Base-by-base conservation (phyloP, 1,284 basidiomycete species). In the Apiotrichum siamense region DNA sequence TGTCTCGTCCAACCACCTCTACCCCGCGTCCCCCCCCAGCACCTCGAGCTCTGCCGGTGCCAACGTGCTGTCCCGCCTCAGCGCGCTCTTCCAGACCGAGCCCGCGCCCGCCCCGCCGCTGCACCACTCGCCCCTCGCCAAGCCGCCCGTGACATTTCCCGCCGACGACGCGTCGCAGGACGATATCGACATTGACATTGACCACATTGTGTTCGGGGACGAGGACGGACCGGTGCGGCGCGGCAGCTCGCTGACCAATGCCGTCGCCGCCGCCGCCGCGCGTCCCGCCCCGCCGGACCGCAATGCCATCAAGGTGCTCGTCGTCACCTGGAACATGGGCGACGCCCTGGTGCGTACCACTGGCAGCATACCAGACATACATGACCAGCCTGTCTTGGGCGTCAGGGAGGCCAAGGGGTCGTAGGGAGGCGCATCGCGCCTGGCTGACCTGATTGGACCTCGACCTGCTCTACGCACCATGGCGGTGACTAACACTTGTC, bases 281-380 rank as follows among this genome's bases (percentile, higher is more conserved):
- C 29, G 15, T 24, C 26, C 39, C 1, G 18, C 50, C 27, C 31
- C 26, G 35, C 33, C 45, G 7, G 57, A 71, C 44, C 54, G 71
- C n/a, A 58, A 67, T 9, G 65, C 68, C 2, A 74, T 78, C 62
- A 78, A 78, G 57, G 72, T 78, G 25, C 65, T 75, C 43, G 67
- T 77, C 47, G 68, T 77, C 39, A 77, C 77, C 2, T 78, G 77
- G 77, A 78, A 78, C 55, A 77, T 78, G 73, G 77, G 74, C 11
- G 73, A 73, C 54, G 69, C 72, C 2, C 54, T 78, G 27, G 75
- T 77, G 39, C 64, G 70, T 61, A 7, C 11, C 12, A 4, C 29
- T 15, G n/a, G n/a, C n/a, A n/a, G n/a, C n/a, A n/a, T n/a, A n/a
- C n/a, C n/a, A n/a, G n/a, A n/a, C n/a, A n/a, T n/a, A n/a, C n/a